Conservation (phyloP, 306 rosid genomes). For the Pterocarpus santalinus region DNA sequence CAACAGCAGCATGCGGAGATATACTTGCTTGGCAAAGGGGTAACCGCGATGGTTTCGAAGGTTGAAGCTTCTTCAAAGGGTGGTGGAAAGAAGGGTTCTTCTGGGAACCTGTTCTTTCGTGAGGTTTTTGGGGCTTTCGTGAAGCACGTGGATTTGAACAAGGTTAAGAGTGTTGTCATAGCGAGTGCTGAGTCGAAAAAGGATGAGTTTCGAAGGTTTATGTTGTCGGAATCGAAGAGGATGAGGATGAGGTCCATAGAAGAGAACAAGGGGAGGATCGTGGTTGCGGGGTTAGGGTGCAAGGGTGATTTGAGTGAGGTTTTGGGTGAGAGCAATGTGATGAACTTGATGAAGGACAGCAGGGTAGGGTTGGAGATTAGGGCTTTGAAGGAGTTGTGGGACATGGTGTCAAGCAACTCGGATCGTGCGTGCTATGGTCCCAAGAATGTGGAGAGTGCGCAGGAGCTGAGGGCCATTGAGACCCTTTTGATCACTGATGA, state of each 20-base stretch:
- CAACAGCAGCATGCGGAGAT: slow-evolving; percentile 40
- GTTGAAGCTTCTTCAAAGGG: not conserved
- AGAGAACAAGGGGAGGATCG: slow-evolving; percentile 37
- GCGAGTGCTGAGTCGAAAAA: slow-evolving; percentile 27
- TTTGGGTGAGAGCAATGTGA: slow-evolving; percentile 38
- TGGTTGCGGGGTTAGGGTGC: slow-evolving; percentile 1
- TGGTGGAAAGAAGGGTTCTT: not conserved
- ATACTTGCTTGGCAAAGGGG: slow-evolving; percentile 37
- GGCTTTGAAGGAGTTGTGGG: slow-evolving; percentile 46
- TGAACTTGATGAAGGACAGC: slow-evolving; percentile 44
- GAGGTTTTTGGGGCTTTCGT: slow-evolving; percentile 27
- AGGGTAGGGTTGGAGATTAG: slow-evolving; percentile 37
- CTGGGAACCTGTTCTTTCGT: slow-evolving; percentile 12
- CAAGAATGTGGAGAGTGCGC: slow-evolving; percentile 46
- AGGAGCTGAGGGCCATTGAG: slow-evolving; percentile 53
- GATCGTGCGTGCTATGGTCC: slow-evolving; percentile 53
- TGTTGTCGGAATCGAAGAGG: slow-evolving; percentile 41
- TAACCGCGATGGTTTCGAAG: slow-evolving; percentile 29
- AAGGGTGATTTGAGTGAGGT: slow-evolving; percentile 37
- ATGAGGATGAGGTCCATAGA: slow-evolving; percentile 39
- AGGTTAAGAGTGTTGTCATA: slow-evolving; percentile 37
- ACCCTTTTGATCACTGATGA: slow-evolving; percentile 53
- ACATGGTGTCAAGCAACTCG: slow-evolving; percentile 38
- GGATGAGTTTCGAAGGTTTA: slow-evolving; percentile 42
- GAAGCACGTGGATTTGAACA: slow-evolving; percentile 46